These are phyloP conservation scores for Teratosphaeria pseudoeucalypti DNA, from an alignment of 2,329 filamentous ascomycete genomes.

Conservation along the genomic window DNA sequence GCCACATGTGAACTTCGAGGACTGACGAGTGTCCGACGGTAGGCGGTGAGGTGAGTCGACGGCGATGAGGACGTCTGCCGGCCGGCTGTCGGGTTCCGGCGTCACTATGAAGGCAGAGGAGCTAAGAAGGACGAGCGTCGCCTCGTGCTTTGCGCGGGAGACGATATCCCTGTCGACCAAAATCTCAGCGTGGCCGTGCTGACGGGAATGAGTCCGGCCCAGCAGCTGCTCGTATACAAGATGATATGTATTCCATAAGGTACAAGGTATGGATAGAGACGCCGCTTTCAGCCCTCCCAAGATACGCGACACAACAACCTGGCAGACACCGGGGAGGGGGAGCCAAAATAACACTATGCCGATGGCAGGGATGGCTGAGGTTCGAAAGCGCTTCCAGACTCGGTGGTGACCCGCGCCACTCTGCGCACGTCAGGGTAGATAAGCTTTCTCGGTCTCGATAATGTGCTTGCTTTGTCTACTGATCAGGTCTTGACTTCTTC, in stretches of 20 bases:
- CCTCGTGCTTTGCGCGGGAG: neutral
- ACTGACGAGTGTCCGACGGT: neutral
- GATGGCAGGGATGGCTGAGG: neutral
- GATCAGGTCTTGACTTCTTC: neutral
- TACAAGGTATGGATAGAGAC: neutral
- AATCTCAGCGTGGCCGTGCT: neutral
- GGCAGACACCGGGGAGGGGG: neutral
- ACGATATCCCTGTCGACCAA: neutral
- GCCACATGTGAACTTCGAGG: neutral
- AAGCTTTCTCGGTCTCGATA: neutral
- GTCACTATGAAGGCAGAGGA: neutral
- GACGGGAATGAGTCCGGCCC: neutral
- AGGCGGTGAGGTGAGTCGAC: neutral
- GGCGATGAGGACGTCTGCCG: neutral
- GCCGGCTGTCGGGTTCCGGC: neutral
- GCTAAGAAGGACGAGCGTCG: neutral
- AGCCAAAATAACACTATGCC: neutral
- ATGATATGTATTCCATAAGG: too few relatives aligned
- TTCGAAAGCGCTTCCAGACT: neutral
- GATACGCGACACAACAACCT: neutral
- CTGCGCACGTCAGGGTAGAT: neutral
- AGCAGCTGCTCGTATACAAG: neutral
- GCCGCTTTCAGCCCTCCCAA: neutral
- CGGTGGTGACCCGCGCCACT: neutral
- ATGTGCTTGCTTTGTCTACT: neutral